A percentile compares a stretch with the other conserved stretches of the same genome.
These are phyloP conservation scores for Begonia peltatifolia DNA, from an alignment of 306 rosid genomes.

Conservation along the genomic window DNA sequence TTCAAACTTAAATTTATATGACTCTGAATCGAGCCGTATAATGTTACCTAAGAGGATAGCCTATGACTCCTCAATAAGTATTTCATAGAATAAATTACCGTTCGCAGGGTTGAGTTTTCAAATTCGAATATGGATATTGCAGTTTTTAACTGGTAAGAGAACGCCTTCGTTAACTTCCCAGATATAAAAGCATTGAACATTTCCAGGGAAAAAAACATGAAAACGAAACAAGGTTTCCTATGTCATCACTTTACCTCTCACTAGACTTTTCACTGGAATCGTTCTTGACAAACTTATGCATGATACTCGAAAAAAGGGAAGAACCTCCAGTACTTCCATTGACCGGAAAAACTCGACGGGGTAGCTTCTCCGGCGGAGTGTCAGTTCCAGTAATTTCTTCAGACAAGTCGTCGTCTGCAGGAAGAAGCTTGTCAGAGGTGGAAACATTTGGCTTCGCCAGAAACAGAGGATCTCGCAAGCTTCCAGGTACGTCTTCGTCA, in stretches of 20 bases:
- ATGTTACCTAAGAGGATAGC: too few species aligned
- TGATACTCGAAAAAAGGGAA: conserved; percentile 57
- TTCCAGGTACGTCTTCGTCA: neutral
- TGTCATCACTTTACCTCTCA: conserved; percentile 29
- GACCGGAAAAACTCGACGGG: conserved; percentile 47
- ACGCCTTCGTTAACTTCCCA: too few species aligned
- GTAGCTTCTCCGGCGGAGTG: conserved; percentile 92
- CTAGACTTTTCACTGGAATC: conserved; percentile 23
- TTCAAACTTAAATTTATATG: too few species aligned
- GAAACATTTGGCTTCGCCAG: conserved; percentile 8
- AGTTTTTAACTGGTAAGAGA: too few species aligned
- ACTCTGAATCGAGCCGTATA: too few species aligned
- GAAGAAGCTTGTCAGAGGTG: conserved; percentile 10
- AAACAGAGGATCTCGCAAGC: conserved; percentile 12
- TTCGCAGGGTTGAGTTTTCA: too few species aligned
- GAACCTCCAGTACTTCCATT: conserved; percentile 22
- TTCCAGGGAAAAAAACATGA: too few species aligned
- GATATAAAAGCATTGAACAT: too few species aligned
- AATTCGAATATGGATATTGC: too few species aligned
- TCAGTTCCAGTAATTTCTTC: conserved; percentile 64
- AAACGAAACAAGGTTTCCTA: too few species aligned
- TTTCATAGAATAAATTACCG: too few species aligned
- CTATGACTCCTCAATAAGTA: too few species aligned
- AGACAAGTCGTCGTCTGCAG: conserved; percentile 11
- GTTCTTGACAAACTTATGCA: conserved; percentile 62